Evolutionary conservation across 2,329 filamentous ascomycete genomes (phyloP).

Genomic region (Colletotrichum eleusines): DNA sequence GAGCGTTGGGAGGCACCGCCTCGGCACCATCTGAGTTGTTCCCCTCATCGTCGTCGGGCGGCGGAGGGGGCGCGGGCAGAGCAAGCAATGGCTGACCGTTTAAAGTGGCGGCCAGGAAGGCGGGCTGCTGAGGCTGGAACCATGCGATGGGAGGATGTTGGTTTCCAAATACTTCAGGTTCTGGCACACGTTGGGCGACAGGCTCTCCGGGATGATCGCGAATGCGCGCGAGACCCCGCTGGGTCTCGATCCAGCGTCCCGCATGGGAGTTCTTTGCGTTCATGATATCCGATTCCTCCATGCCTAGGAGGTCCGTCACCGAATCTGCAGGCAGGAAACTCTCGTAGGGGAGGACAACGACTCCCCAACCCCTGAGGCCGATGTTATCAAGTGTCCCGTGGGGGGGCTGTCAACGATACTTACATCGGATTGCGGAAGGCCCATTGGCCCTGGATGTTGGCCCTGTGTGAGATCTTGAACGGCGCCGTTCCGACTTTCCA

Average conservation of each 20-base stretch:
- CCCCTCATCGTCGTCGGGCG: constrained; percentile 14
- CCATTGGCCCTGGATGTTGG: constrained; percentile 36
- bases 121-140: constrained; percentile 20
- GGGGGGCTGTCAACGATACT: background rate
- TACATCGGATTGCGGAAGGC: constrained; percentile 34
- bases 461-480: constrained; percentile 33
- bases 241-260: constrained; percentile 37
- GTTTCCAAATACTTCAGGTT: constrained; percentile 14
- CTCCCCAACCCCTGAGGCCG: constrained; percentile 60
- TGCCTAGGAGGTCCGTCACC: constrained; percentile 24
- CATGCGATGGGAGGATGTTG: constrained; percentile 4
- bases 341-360: constrained; percentile 59
- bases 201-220: constrained; percentile 37
- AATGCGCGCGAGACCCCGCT: constrained; percentile 27
- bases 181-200: constrained; percentile 16
- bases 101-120: constrained; percentile 5
- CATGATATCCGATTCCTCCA: constrained; percentile 22
- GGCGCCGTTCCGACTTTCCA: constrained; percentile 54
- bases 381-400: constrained; percentile 1
- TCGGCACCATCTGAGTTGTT: constrained; percentile 22
- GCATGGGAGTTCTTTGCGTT: constrained; percentile 23
- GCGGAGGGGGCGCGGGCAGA: constrained; percentile 15
- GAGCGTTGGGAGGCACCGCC: background rate
- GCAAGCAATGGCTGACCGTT: constrained; percentile 19
- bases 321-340: constrained; percentile 55